Conservation (phyloP, 441 rosid genomes). For the Dalechampia spathulata region DNA sequence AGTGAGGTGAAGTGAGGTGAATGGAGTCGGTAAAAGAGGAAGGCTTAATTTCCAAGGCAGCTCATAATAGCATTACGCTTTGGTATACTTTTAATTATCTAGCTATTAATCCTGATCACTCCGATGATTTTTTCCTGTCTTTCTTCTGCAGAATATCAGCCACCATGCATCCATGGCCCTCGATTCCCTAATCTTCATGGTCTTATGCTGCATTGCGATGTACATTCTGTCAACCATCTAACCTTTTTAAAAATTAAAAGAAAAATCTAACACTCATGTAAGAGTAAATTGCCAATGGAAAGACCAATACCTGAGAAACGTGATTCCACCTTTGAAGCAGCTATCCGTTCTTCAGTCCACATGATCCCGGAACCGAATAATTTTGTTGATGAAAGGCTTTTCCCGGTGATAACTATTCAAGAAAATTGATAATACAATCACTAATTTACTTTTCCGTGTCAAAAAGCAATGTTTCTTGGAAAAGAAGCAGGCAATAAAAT, state of each 20-base stretch:
- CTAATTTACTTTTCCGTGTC: background rate
- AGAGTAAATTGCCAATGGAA: background rate
- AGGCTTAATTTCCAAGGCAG: background rate
- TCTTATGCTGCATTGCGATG: slow-evolving; percentile 6
- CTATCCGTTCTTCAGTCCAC: slow-evolving; percentile 30
- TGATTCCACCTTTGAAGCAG: slow-evolving; percentile 14
- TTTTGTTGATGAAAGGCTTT: slow-evolving; percentile 55
- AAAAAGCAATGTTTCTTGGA: background rate
- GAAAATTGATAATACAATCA: slow-evolving; percentile 6
- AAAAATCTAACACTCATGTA: background rate
- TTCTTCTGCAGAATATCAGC: background rate
- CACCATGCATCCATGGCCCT: background rate
- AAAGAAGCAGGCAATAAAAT: background rate
- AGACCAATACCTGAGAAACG: background rate
- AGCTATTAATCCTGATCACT: background rate
- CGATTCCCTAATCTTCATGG: background rate
- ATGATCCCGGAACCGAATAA: slow-evolving; percentile 56
- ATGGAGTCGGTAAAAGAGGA: background rate
- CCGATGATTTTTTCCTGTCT: background rate
- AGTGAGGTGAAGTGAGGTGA: too few species aligned
- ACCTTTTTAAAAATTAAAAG: background rate
- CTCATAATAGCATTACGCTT: background rate
- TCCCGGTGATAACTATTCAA: slow-evolving; percentile 56
- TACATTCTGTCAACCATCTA: background rate
- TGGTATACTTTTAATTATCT: slow-evolving; percentile 6